Percentiles rank a stretch among this genome's conserved stretches.
Evolutionary conservation across 495 filamentous ascomycete genomes (phyloP).

Genomic region (Lophiotrema nucula): DNA sequence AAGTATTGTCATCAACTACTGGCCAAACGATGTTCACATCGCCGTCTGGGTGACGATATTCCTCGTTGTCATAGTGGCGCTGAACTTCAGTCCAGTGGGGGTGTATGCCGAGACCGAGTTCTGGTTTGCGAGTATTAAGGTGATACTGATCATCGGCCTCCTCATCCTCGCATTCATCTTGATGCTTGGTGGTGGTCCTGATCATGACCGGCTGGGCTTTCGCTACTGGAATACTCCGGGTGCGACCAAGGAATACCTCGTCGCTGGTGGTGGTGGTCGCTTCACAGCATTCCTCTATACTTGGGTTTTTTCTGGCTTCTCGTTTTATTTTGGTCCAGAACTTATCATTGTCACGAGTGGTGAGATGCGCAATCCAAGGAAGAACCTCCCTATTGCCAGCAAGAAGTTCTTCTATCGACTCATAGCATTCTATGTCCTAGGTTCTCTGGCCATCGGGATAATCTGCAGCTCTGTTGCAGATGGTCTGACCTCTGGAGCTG

Average conservation of each 20-base stretch:
- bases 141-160: conserved; percentile 47
- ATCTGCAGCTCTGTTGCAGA: too few species aligned
- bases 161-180: conserved; percentile 34
- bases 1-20: conserved; percentile 51
- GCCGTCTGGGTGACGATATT: conserved; percentile 51
- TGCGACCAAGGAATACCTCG: conserved; percentile 33
- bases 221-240: conserved; percentile 35
- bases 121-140: conserved; percentile 47
- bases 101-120: conserved; percentile 53
- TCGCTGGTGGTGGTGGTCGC: conserved; percentile 12
- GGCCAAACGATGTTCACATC: too few species aligned
- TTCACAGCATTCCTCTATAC: conserved; percentile 24
- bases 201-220: conserved; percentile 27
- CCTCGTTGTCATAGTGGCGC: conserved; percentile 45
- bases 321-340: conserved; percentile 25
- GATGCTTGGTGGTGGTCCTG: conserved; percentile 24
- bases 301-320: conserved; percentile 23
- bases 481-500: neutral
- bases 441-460: conserved; percentile 30
- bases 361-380: conserved; percentile 22
- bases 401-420: conserved; percentile 28
- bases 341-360: conserved; percentile 27
- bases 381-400: conserved; percentile 30
- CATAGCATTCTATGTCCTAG: conserved; percentile 27
- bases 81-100: conserved; percentile 45